Base-by-base conservation (phyloP, 768 basidiomycete species). In the Amanita molliuscula region DNA sequence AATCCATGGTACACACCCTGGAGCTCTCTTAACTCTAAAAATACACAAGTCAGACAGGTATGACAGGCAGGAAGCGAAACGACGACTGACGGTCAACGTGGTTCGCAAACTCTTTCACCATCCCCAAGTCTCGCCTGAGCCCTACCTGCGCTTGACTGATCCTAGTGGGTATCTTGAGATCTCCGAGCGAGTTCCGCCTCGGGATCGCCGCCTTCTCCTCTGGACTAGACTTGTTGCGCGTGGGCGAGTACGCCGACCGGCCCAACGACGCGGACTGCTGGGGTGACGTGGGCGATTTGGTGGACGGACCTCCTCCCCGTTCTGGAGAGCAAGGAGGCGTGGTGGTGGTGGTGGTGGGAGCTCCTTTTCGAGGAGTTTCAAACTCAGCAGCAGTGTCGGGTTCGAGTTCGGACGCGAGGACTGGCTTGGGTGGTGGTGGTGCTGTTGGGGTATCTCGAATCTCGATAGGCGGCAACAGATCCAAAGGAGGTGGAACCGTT, bases 81-180 rank as follows among this genome's bases (percentile, higher is more conserved):
- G n/a, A n/a, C 31, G 8, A 78, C 88, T 67, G 56, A 93, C 91
- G 75, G 58, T 90, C 87, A 38, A 96, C 77, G 58, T 81, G 82
- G 5, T 71, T 65, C 9, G 91, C 91, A 73, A 95, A 96, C 59
- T 91, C 88, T 53, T 82, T 76, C 3, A 94, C 88, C 75, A 90
- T 82, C 0, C 78, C 79, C 61, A 92, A 69, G 64, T 89, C 86
- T 56, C 85, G 68, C 60, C 80, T 75, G 44, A 93, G 61, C 13
- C 81, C 80, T 2, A 82, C 80, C 67, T 93, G 91, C 47, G 87
- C 88, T 58, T 84, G 82, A 58, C 80, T 88, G 50, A 90, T 84
- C 59, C 82, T 43, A 8, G 44, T 73, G 18, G 84, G 84, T 29
- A 85, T 85, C 73, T 85, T 85, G 45, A 86, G 61, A 62, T 85